Evolutionary conservation across 208 protist genomes (phyloP).

Genomic region (Acanthamoeba castellanii): DNA sequence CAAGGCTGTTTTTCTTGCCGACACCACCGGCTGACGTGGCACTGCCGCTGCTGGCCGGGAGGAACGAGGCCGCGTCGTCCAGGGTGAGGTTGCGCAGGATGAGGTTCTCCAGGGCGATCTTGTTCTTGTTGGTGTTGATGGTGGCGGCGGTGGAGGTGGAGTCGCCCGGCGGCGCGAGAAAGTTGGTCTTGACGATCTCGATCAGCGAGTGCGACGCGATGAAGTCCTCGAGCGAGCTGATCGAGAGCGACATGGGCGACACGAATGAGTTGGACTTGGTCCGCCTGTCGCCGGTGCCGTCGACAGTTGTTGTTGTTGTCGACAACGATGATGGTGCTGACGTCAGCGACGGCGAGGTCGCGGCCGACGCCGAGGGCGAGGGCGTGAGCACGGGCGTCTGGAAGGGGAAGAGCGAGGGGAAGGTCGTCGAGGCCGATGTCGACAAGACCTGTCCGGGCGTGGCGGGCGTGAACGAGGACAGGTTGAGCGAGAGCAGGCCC

Average conservation of each 20-base stretch:
- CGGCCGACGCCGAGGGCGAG: not conserved
- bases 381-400: not conserved
- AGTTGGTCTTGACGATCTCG: constrained; percentile 16
- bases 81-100: constrained; percentile 12
- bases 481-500: constrained; percentile 30
- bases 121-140: too few species aligned
- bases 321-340: not conserved
- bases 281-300: not conserved
- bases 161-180: not conserved
- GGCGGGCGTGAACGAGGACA: constrained; percentile 40
- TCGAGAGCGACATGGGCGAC: not conserved
- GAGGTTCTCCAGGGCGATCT: not conserved
- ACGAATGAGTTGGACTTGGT: too few species aligned
- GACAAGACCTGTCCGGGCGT: not conserved
- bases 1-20: not conserved
- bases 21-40: not conserved
- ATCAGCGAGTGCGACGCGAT: not conserved
- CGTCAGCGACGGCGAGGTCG: not conserved
- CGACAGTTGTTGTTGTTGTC: not conserved
- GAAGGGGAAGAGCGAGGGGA: constrained; percentile 66
- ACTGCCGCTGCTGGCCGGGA: not conserved
- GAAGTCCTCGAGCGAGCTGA: constrained; percentile 14
- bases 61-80: not conserved
- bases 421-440: not conserved
- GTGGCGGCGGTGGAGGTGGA: not conserved